Evolutionary conservation across 306 rosid genomes (phyloP), one percentile per base, ranked within the genome.

Genomic region (Quercus variabilis): DNA sequence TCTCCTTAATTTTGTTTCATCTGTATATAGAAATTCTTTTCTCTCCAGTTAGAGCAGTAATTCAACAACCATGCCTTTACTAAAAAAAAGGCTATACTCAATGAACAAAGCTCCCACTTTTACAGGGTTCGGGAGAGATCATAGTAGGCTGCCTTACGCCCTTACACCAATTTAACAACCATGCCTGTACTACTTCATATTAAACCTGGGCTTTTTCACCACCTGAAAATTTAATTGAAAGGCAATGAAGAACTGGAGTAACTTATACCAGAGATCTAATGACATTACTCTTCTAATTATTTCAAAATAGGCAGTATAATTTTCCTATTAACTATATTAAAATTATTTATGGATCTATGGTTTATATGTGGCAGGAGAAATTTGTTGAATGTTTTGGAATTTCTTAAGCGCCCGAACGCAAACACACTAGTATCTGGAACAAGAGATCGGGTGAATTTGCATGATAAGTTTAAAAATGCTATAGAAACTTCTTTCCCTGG

Each of bases 371-470:
- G 87, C 94, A 95, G 97, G 91, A 87, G 95, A 74, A 92, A 95
- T 87, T 85, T 95, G 85, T 65, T 91, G 74, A 87, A 91, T 84
- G 97, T 95, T 56, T 83, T 95, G 91, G 93, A 92, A 78, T 95
- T 95, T 87, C 98, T 91, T 4, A 85, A 83, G 69, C 86, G 83
- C 84, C 99, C 99, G 35, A 95, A 92, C 80, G 99, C 98, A 3
- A 85, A 91, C 82, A 81, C 79, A 23, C 83, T 95, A 68, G 98
- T 92, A 57, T 95, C 99, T 26, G 97, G 99, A 80, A 92, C 98
- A 19, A 90, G 84, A 84, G 98, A 95, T 78, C 83, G 98, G 33
- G 97, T 90, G 80, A 92, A 95, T 85, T 83, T 95, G 87, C 79
- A 90, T 18, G 95, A 87, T 25, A 95, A 91, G 78, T 95, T 95